A percentile compares a stretch with the other conserved stretches of the same genome.
Conservation (phyloP, 306 rosid genomes). For the Styphnolobium japonicum region DNA sequence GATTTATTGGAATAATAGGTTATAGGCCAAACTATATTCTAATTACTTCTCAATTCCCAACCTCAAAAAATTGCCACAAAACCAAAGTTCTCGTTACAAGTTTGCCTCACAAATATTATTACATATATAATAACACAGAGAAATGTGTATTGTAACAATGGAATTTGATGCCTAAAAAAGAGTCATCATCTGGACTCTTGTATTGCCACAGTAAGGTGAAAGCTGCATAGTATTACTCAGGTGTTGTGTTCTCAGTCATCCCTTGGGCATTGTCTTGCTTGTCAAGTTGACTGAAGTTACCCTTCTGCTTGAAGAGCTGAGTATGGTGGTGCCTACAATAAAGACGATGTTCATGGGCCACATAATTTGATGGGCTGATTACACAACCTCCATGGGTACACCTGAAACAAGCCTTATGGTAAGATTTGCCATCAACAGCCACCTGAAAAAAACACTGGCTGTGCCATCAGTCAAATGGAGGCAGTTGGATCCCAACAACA, state of each 20-base stretch:
- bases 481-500: neutral
- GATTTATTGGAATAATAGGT: conserved; percentile 14
- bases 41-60: conserved; percentile 29
- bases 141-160: conserved; percentile 29
- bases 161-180: conserved; percentile 7
- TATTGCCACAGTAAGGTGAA: neutral
- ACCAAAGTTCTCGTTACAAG: conserved; percentile 23
- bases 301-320: conserved; percentile 91
- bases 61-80: conserved; percentile 32
- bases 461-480: neutral
- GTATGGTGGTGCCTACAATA: conserved; percentile 91
- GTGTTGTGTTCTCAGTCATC: conserved; percentile 40
- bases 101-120: conserved; percentile 20
- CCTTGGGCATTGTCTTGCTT: conserved; percentile 41
- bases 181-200: conserved; percentile 11
- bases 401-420: conserved; percentile 82
- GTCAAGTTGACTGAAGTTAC: conserved; percentile 83
- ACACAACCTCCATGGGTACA: conserved; percentile 89
- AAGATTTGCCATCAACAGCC: conserved; percentile 75
- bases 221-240: conserved; percentile 20
- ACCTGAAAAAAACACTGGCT: conserved; percentile 48
- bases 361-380: conserved; percentile 88
- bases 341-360: conserved; percentile 81
- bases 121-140: neutral
- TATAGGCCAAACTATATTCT: conserved; percentile 7